Evolutionary conservation across 257 asterid species (phyloP), one percentile per base, ranked within the genome.

Genomic region (Nemophila menziesii): DNA sequence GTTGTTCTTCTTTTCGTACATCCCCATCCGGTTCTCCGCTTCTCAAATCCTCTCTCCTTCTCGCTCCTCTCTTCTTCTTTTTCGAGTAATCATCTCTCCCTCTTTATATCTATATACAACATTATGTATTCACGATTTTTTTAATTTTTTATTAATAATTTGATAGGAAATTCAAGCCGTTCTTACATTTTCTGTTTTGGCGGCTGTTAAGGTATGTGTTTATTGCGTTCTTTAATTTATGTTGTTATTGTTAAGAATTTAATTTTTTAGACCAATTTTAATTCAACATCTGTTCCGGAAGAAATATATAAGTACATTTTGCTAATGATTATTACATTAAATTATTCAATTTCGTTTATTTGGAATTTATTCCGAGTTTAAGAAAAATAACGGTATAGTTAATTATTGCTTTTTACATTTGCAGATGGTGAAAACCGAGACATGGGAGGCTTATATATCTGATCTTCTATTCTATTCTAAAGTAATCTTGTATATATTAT

Each of bases 161-260:
- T 58, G 49, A 43, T 58, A 81, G 98, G 98, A 89, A 76, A 66
- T 85, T 59, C 98, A 84, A 64, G 93, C 89, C 17, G 33, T 74
- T 60, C 69, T 85, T 49, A 73, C 87, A 1, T 84, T 72, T 55
- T 54, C 60, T 36, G 80, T 77, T 52, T 67, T 81, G 37, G 62
- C 62, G 46, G 75, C 74, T 60, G 56, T 89, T 21, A 89, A 89
- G 97, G 93, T 82, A 56, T 38, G 34, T 1, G 33, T 42, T 1
- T 62, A 50, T 18, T 29, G 7, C 2, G 8, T 4, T 20, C 12
- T 4, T 6, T 0, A 13, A 46, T 1, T 16, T n/a, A 39, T 20
- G 0, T 24, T 21, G 20, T 6, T 4, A 11, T 20, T 5, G n/a
- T 11, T n/a, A 16, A 23, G 18, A n/a, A 22, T 27, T 39, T 19